Evolutionary conservation across 1,284 basidiomycete genomes (phyloP).

Genomic region (Pseudozyma pruni): DNA sequence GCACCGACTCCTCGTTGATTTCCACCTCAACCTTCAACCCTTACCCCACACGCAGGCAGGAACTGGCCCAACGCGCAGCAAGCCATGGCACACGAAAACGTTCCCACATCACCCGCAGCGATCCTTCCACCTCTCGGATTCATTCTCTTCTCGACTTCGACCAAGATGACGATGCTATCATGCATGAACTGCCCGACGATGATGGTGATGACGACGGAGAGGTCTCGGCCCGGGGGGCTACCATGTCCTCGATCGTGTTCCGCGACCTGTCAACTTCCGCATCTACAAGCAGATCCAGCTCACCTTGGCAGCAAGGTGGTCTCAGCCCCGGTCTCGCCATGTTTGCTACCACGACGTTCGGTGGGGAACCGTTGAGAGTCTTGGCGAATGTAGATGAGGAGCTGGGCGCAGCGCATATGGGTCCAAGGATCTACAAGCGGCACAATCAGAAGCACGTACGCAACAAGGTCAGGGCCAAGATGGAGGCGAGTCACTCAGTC

Average conservation of each 20-base stretch:
- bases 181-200: constrained; percentile 5
- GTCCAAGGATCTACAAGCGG: constrained; percentile 42
- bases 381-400: constrained; percentile 42
- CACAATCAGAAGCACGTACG: constrained; percentile 43
- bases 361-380: constrained; percentile 39
- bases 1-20: constrained; percentile 24
- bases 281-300: constrained; percentile 20
- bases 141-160: constrained; percentile 26
- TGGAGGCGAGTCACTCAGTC: constrained; percentile 14
- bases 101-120: constrained; percentile 37
- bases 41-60: constrained; percentile 43
- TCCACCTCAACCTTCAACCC: constrained; percentile 41
- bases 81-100: constrained; percentile 27
- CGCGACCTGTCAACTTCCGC: constrained; percentile 34
- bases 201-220: constrained; percentile 28
- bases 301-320: constrained; percentile 29
- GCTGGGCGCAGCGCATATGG: constrained; percentile 46
- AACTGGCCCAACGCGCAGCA: constrained; percentile 37
- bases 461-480: constrained; percentile 25
- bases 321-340: constrained; percentile 38
- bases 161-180: constrained; percentile 12
- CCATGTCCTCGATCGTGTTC: constrained; percentile 49
- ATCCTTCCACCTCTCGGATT: constrained; percentile 28
- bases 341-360: constrained; percentile 33
- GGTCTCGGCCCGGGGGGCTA: constrained; percentile 40